Evolutionary conservation across 495 filamentous ascomycete genomes (phyloP), one percentile per base, ranked within the genome.

Genomic region (Polyplosphaeria fusca): DNA sequence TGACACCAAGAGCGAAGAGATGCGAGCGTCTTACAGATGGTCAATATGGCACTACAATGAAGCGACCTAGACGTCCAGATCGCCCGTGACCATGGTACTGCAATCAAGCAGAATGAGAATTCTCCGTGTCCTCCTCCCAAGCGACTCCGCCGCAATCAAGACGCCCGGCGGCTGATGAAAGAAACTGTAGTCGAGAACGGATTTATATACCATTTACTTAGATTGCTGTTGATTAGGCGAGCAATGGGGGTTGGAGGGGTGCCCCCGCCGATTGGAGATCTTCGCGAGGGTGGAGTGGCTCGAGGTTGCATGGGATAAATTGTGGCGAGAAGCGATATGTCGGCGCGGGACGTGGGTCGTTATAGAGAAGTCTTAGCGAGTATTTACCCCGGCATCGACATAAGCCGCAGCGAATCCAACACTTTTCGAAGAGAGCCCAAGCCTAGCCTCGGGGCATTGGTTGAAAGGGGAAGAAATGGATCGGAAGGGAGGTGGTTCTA

Each of bases 271-370:
- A 56, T 61, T 61, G 52, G 58, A 18, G 43, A 30, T 23, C 25
- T 38, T 45, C 37, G 45, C 50, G 51, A 46, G 38, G 22, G 43
- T 55, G 52, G 52, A 60, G 49, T 55, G 57, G 44, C 40, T 52
- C 32, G 43, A 51, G 23, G 58, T 61, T 55, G 58, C 58, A 55
- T 50, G 46, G 58, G 45, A 61, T 61, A 61, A 55, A 61, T 61
- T 54, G 58, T 47, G 46, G 51, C 58, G 51, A 55, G 35, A n/a
- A 24, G 35, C 20, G 45, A 22, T 16, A 19, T 48, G 50, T 49
- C 42, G 43, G 45, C 35, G 44, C 39, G 18, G 41, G 23, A 52
- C 39, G 45, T 40, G 19, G 19, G 27, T 51, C 50, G 4, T 46
- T 54, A 32, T 24, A 24, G 35, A n/a, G n/a, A 14, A 4, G 25